Conservation (phyloP, 192 early-diverging fungal species). For the Backusella luteola region DNA sequence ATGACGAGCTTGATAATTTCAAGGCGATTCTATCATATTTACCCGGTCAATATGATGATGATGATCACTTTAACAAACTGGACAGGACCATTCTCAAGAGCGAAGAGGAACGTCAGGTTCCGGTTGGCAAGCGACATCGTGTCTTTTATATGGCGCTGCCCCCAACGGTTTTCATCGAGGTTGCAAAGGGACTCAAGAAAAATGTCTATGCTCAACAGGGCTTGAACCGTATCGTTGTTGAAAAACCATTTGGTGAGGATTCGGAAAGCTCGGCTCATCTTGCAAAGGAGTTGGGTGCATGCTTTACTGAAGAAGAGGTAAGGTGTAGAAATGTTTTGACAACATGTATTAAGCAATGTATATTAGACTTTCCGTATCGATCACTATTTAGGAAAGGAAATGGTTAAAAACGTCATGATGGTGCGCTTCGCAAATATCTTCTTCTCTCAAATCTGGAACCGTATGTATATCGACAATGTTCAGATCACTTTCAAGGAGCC, state of each 20-base stretch:
- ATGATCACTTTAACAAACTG: slow-evolving; percentile 63
- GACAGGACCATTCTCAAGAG: slow-evolving; percentile 57
- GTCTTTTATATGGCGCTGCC: slow-evolving; percentile 97
- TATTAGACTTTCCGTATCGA: slow-evolving; percentile 92
- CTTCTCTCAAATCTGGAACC: slow-evolving; percentile 90
- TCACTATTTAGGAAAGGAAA: slow-evolving; percentile 98
- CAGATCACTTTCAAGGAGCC: slow-evolving; percentile 98
- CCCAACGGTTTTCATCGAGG: slow-evolving; percentile 90
- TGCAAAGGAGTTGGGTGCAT: slow-evolving; percentile 60
- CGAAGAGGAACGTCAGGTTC: slow-evolving; percentile 42
- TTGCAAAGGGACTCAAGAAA: slow-evolving; percentile 70
- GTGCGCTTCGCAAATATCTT: slow-evolving; percentile 94
- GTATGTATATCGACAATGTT: slow-evolving; percentile 81
- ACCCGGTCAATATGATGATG: slow-evolving; percentile 81
- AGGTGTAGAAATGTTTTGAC: not conserved
- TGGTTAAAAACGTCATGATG: slow-evolving; percentile 97
- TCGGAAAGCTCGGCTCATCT: slow-evolving; percentile 79
- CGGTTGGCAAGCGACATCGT: slow-evolving; percentile 55
- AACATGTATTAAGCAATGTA: not conserved
- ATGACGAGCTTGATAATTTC: slow-evolving; percentile 55
- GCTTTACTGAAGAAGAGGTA: slow-evolving; percentile 88
- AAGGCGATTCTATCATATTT: slow-evolving; percentile 72
- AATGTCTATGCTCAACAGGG: slow-evolving; percentile 64
- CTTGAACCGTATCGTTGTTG: slow-evolving; percentile 86
- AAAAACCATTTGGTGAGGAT: slow-evolving; percentile 98